Conservation (phyloP, 2,329 filamentous ascomycete species). For the Stenocarpella maydis region DNA sequence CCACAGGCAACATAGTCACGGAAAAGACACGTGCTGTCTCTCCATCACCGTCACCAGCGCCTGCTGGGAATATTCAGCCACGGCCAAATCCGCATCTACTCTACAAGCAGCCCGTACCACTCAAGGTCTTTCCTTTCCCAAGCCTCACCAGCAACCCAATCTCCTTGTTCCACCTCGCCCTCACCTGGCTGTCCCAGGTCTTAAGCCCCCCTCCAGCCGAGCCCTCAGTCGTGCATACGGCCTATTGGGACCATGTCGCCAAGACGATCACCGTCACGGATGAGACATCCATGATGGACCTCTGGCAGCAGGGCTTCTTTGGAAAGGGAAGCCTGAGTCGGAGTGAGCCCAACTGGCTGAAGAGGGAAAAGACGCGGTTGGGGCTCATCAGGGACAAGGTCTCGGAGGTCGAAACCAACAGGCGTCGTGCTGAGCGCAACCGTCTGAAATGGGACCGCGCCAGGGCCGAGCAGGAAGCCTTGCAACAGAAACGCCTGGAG, state of each 20-base stretch:
- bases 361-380: slow-evolving; percentile 77
- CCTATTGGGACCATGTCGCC: slow-evolving; percentile 82
- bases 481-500: slow-evolving; percentile 70
- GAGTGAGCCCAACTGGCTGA: slow-evolving; percentile 94
- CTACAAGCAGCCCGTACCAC: slow-evolving; percentile 81
- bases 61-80: slow-evolving; percentile 21
- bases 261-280: slow-evolving; percentile 87
- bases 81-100: slow-evolving; percentile 67
- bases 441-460: slow-evolving; percentile 92
- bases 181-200: slow-evolving; percentile 78
- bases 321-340: slow-evolving; percentile 93
- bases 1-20: background rate
- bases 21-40: slow-evolving; percentile 35
- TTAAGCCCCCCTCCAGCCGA: slow-evolving; percentile 73
- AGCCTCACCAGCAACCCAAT: slow-evolving; percentile 91
- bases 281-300: slow-evolving; percentile 73
- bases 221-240: slow-evolving; percentile 70
- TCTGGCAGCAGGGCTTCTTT: slow-evolving; percentile 98
- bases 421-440: slow-evolving; percentile 80
- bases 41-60: slow-evolving; percentile 36
- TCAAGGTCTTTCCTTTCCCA: slow-evolving; percentile 85
- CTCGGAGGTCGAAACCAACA: slow-evolving; percentile 81
- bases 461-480: slow-evolving; percentile 83
- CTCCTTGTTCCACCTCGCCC: slow-evolving; percentile 82
- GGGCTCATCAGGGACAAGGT: slow-evolving; percentile 73